A percentile compares a stretch with the other conserved stretches of the same genome.
phyloP scores from a whole-genome alignment of 2,329 filamentous ascomycete species.

The Phymatotrichopsis omnivora region DNA sequence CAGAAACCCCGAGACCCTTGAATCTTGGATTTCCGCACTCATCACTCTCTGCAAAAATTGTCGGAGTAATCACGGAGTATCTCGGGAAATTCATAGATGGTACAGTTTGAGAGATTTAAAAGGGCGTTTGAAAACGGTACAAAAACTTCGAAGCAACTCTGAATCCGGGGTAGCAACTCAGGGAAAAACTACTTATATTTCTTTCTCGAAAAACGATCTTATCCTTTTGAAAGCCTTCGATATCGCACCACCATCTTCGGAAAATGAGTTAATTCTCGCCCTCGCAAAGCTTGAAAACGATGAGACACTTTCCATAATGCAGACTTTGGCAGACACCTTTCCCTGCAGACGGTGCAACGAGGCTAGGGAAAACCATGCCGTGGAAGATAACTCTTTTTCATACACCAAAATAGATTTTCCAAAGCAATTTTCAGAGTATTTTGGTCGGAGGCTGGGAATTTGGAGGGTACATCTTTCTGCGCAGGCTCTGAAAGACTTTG shows the following conservation, averaged over 20 bases:
- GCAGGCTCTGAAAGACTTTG: constrained; percentile 20
- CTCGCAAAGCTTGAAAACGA: constrained; percentile 2
- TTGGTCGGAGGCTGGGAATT: constrained; percentile 17
- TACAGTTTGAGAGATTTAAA: not conserved
- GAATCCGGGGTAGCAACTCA: constrained; percentile 7
- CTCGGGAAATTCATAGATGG: constrained; percentile 7
- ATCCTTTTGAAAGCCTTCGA: not conserved
- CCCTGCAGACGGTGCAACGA: constrained; percentile 16
- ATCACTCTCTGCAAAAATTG: constrained; percentile 12
- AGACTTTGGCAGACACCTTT: constrained; percentile 12
- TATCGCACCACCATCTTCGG: not conserved
- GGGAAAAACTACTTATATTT: not conserved
- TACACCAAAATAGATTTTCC: not conserved
- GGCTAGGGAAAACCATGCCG: not conserved
- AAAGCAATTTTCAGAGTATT: constrained; percentile 6
- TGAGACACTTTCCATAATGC: constrained; percentile 6
- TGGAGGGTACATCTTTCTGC: constrained; percentile 23
- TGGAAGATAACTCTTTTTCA: not conserved
- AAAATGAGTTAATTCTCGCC: not conserved
- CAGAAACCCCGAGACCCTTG: not conserved
- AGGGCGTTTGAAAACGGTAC: not conserved
- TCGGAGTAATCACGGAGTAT: constrained; percentile 10
- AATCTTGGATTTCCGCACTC: constrained; percentile 2
- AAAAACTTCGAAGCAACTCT: constrained; percentile 1
- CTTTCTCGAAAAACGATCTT: not conserved